These are phyloP conservation scores for Nemania diffusa DNA, from an alignment of 2,329 filamentous ascomycete genomes.

Conservation along the genomic window DNA sequence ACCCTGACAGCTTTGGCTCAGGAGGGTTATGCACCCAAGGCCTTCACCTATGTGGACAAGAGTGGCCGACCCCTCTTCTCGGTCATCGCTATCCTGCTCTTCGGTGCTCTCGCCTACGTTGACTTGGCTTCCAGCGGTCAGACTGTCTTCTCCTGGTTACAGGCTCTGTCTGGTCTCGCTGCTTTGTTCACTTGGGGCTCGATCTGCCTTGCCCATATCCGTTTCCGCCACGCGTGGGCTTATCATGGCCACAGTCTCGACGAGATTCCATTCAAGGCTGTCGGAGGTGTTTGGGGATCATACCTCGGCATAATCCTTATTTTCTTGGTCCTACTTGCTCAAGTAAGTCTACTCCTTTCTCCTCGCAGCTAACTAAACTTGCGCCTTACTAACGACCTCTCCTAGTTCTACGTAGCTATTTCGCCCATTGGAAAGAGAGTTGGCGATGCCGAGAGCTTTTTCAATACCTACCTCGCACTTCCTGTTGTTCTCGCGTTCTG, in stretches of 20 bases:
- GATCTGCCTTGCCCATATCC: constrained; percentile 75
- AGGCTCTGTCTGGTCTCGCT: constrained; percentile 71
- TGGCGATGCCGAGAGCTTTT: constrained; percentile 59
- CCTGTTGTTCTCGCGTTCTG: constrained; percentile 67
- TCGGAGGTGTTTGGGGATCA: constrained; percentile 71
- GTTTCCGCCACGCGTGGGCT: constrained; percentile 73
- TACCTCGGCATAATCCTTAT: constrained; percentile 71
- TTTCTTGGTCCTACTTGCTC: constrained; percentile 65
- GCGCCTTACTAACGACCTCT: constrained; percentile 15
- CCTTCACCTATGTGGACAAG: constrained; percentile 68
- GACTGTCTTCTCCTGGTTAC: constrained; percentile 72
- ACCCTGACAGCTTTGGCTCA: constrained; percentile 69
- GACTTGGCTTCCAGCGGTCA: constrained; percentile 57
- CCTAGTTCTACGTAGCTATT: constrained; percentile 60
- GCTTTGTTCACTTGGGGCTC: constrained; percentile 76
- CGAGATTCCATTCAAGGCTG: constrained; percentile 73
- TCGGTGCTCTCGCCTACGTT: constrained; percentile 63
- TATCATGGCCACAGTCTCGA: constrained; percentile 69
- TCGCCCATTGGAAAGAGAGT: constrained; percentile 44
- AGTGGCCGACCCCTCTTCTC: constrained; percentile 65
- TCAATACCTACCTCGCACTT: constrained; percentile 64
- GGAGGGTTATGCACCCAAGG: constrained; percentile 66
- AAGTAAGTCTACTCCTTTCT: constrained; percentile 50
- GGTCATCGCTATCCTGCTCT: constrained; percentile 58
- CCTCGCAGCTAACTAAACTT: background rate